Conservation (phyloP, 2,329 filamentous ascomycete genomes). For the Pseudocercospora pini-densiflorae region DNA sequence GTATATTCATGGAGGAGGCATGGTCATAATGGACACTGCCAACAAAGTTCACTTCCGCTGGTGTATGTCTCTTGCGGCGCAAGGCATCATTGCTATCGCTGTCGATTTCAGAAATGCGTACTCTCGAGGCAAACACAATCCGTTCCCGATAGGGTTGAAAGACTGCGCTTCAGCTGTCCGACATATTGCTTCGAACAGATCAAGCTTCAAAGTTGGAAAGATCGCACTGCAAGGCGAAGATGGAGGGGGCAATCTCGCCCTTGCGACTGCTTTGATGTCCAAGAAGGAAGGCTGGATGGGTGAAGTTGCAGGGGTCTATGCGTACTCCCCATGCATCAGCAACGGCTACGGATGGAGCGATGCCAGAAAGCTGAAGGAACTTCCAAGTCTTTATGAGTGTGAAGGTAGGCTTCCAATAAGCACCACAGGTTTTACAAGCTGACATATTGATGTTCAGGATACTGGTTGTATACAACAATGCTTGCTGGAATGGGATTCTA, state of each 20-base stretch:
- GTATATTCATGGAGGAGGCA: slow-evolving; percentile 39
- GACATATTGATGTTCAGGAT: background rate
- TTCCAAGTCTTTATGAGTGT: slow-evolving; percentile 36
- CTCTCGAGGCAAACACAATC: slow-evolving; percentile 28
- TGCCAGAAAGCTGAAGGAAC: slow-evolving; percentile 29
- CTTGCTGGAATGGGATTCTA: slow-evolving; percentile 26
- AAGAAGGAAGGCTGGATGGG: slow-evolving; percentile 36
- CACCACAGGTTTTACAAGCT: background rate
- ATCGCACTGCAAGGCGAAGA: slow-evolving; percentile 39
- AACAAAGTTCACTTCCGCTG: slow-evolving; percentile 35
- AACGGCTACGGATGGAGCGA: slow-evolving; percentile 25
- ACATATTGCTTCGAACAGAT: slow-evolving; percentile 30
- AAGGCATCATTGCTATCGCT: slow-evolving; percentile 33
- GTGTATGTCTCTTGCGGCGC: slow-evolving; percentile 32
- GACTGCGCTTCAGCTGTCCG: slow-evolving; percentile 36
- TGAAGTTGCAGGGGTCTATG: slow-evolving; percentile 35
- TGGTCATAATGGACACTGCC: slow-evolving; percentile 30
- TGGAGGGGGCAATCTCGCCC: slow-evolving; percentile 38
- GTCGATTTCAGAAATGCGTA: slow-evolving; percentile 41
- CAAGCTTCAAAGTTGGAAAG: slow-evolving; percentile 33
- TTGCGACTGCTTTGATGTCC: slow-evolving; percentile 36
- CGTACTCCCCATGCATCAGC: slow-evolving; percentile 34
- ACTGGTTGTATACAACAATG: background rate
- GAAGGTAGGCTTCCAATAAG: slow-evolving; percentile 20
- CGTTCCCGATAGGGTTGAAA: slow-evolving; percentile 38